Base-by-base conservation (phyloP, 2,329 filamentous ascomycete genomes). In the Xylaria sp. region DNA sequence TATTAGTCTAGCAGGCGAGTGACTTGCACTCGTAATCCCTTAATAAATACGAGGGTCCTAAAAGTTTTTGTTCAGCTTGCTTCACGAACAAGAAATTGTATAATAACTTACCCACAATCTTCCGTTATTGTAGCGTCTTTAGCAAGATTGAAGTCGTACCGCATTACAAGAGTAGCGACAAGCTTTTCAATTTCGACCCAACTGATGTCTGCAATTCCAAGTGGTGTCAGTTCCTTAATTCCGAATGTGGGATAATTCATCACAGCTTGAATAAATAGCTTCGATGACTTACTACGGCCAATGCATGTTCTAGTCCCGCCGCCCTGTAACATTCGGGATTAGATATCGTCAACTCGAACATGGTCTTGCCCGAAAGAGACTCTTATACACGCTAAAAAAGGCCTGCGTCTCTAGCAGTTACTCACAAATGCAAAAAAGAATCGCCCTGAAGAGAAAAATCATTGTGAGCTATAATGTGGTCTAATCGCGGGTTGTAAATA, bases 271-370 rank as follows among this genome's bases (percentile, higher is more conserved):
- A 50, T 23, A 4, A 0, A 36, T 20, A 23, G 23, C 6, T 13
- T 39, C 5, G 10, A 36, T 39, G 12, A 67, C 65, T 68, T 10
- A 70, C 68, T 64, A 13, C 66, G 66, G n/a, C 68, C 68, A 34
- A 70, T 66, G 32, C 68, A 70, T 34, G 66, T 61, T n/a, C 68
- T 58, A n/a, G 68, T 68, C 8, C 68, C 68, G 12, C 65, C 68
- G 13, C 68, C 68, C 61, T 63, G 10, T 3, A 41, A 41, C 18
- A 25, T 8, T 41, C 7, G 23, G 8, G n/a, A 18, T 63, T 12
- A 58, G 53, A 32, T 25, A 30, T 13, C n/a, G 13, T 3, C 30
- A 15, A 15, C 4, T 12, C 7, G 50, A 36, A 36, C 30, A 53
- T 18, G n/a, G 12, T 32, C 25, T 18, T 32, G 10, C 9, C 39